Evolutionary conservation across 257 asterid genomes (phyloP), one percentile per base, ranked within the genome.

Genomic region (Anisodus tanguticus): DNA sequence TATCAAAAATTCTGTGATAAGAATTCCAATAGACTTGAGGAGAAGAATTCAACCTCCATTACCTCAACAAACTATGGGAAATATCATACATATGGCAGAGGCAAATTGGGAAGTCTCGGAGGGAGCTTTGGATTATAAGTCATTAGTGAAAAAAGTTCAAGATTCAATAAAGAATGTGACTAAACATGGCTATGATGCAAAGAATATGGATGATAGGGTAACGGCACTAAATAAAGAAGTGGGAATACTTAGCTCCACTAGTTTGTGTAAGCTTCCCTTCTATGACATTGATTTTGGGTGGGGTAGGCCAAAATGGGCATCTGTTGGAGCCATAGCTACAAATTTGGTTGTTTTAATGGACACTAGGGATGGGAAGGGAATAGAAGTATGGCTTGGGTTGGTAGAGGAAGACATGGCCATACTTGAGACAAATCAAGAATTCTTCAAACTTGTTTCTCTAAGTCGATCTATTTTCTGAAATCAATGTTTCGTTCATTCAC

Each of bases 371-470:
- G 31, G 53, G 31, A 69, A 69, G 35, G 78, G 55, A 69, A 69
- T 69, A 69, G 78, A 69, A 69, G 53, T 69, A 41, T 69, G 54
- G 78, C 54, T 69, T 8, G 78, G 55, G 31, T 69, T 69, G 78
- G 78, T 39, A 41, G 78, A 69, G 35, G 55, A 69, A 69, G 78
- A 41, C 54, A 69, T 16, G 77, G 35, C 8, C 55, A 69, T 39
- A 69, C 31, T 69, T 39, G 54, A 69, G 77, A 39, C 16, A 69
- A 69, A 69, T 69, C 53, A 69, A 69, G 51, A 69, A 69, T 69
- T 69, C 35, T 41, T 69, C 78, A 39, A 39, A 16, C 41, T 41
- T 69, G 16, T 69, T 17, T 69, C 16, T 41, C 55, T 8, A 69
- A 69, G 54, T 69, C 78, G 0, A 69, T 41, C 35, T 69, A 67